A percentile compares a stretch with the other conserved stretches of the same genome.
These are phyloP conservation scores for Lasiodiplodia theobromae DNA, from an alignment of 2,329 filamentous ascomycete genomes.

Conservation along the genomic window DNA sequence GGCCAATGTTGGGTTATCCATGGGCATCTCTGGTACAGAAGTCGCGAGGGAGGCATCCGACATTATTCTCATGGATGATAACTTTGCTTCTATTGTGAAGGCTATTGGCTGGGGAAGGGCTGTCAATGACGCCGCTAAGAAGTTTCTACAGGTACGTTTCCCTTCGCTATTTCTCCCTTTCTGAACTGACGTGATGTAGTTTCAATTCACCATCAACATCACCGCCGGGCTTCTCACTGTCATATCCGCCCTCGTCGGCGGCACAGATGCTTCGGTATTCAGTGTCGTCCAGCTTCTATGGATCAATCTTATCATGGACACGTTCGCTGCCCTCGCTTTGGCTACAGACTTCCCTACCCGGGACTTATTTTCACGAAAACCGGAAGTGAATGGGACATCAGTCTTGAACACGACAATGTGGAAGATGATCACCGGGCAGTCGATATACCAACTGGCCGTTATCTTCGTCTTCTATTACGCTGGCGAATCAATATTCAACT, in stretches of 20 bases:
- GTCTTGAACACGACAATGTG: slow-evolving; percentile 85
- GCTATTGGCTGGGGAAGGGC: slow-evolving; percentile 50
- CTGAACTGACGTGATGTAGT: slow-evolving; percentile 53
- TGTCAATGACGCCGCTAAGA: slow-evolving; percentile 56
- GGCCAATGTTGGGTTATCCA: slow-evolving; percentile 52
- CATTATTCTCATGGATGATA: slow-evolving; percentile 51
- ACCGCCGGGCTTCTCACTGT: slow-evolving; percentile 82
- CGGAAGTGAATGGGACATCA: slow-evolving; percentile 77
- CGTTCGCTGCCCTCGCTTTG: slow-evolving; percentile 85
- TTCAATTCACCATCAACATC: slow-evolving; percentile 80
- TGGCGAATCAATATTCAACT: slow-evolving; percentile 65
- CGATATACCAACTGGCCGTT: slow-evolving; percentile 80
- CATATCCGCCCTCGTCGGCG: slow-evolving; percentile 81
- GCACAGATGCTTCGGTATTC: slow-evolving; percentile 74
- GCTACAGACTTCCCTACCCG: slow-evolving; percentile 83
- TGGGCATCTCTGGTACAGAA: slow-evolving; percentile 48
- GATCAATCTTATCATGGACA: slow-evolving; percentile 94
- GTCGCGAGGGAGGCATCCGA: slow-evolving; percentile 51
- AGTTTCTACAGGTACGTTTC: slow-evolving; percentile 65
- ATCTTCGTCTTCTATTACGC: slow-evolving; percentile 75
- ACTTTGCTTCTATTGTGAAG: slow-evolving; percentile 52
- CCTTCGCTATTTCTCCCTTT: no score
- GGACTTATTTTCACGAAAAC: slow-evolving; percentile 80
- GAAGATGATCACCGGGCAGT: slow-evolving; percentile 77
- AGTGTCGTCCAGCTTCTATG: slow-evolving; percentile 87